phyloP scores from a whole-genome alignment of 257 asterid genomes.

The Gentiana macrophylla region DNA sequence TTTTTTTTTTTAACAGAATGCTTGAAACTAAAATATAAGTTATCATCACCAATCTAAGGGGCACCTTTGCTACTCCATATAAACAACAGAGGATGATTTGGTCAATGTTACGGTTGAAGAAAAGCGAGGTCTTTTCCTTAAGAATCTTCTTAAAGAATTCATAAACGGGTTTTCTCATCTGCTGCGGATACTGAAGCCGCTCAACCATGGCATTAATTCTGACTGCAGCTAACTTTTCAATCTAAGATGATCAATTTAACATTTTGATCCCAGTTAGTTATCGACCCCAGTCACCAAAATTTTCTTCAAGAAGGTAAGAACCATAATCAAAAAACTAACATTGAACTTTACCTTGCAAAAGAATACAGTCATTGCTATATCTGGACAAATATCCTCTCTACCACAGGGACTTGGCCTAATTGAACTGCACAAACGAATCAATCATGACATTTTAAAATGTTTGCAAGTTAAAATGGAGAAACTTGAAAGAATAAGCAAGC shows the following conservation, averaged over 20 bases:
- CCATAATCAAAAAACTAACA: background rate
- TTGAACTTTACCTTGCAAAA: slow-evolving; percentile 61
- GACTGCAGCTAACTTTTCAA: slow-evolving; percentile 91
- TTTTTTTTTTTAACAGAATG: background rate
- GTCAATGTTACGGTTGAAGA: slow-evolving; percentile 87
- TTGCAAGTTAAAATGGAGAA: too few relatives aligned
- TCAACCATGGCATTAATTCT: slow-evolving; percentile 95
- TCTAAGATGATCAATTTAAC: slow-evolving; percentile 22
- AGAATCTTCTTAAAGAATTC: slow-evolving; percentile 87
- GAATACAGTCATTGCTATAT: slow-evolving; percentile 75
- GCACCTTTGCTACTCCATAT: slow-evolving; percentile 96
- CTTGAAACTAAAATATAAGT: too few relatives aligned
- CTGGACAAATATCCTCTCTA: slow-evolving; percentile 97
- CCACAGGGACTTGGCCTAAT: slow-evolving; percentile 91
- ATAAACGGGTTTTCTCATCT: slow-evolving; percentile 66
- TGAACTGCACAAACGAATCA: slow-evolving; percentile 49
- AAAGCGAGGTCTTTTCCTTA: slow-evolving; percentile 55
- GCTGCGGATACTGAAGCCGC: slow-evolving; percentile 81
- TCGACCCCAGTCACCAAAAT: background rate
- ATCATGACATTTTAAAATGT: background rate
- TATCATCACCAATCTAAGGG: background rate
- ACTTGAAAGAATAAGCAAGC: too few relatives aligned
- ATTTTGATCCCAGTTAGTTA: too few relatives aligned
- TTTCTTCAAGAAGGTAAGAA: background rate
- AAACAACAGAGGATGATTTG: slow-evolving; percentile 95